Percentiles rank a stretch among this genome's conserved stretches.
These are phyloP conservation scores for Aspergillus affinis DNA, from an alignment of 495 filamentous ascomycete genomes.

Conservation along the genomic window DNA sequence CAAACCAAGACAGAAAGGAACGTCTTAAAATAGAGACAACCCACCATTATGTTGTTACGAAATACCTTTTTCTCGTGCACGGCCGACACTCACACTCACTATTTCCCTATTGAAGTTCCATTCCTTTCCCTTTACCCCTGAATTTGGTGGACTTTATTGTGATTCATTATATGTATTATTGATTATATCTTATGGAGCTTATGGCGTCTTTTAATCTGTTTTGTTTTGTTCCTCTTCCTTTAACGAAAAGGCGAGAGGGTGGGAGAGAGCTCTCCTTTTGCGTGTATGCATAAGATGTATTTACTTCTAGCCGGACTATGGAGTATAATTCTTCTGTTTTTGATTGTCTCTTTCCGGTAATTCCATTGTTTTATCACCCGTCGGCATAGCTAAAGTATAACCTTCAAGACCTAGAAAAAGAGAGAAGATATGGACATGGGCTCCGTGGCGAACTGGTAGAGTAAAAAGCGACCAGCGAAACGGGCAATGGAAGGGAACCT, in stretches of 20 bases:
- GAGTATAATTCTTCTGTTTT: constrained; percentile 3
- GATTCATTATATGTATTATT: constrained; percentile 2
- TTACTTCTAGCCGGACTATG: constrained; percentile 20
- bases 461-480: too few species aligned
- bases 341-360: not conserved
- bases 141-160: constrained; percentile 1
- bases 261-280: not conserved
- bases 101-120: not conserved
- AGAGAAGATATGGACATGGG: too few species aligned
- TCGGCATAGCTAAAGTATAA: not conserved
- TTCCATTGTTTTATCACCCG: not conserved
- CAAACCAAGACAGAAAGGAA: not conserved
- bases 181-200: not conserved
- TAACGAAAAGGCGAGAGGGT: not conserved
- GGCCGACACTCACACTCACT: not conserved
- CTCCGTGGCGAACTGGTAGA: too few species aligned
- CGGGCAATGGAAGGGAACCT: too few species aligned
- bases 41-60: not conserved
- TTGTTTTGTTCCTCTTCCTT: constrained; percentile 4
- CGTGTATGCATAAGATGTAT: not conserved
- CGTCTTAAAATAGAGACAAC: not conserved
- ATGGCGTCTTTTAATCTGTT: not conserved
- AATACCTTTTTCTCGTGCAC: not conserved
- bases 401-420: not conserved
- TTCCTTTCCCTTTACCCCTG: not conserved